Base-by-base conservation (phyloP, 305 asterid genomes). In the Solanum hybrid region DNA sequence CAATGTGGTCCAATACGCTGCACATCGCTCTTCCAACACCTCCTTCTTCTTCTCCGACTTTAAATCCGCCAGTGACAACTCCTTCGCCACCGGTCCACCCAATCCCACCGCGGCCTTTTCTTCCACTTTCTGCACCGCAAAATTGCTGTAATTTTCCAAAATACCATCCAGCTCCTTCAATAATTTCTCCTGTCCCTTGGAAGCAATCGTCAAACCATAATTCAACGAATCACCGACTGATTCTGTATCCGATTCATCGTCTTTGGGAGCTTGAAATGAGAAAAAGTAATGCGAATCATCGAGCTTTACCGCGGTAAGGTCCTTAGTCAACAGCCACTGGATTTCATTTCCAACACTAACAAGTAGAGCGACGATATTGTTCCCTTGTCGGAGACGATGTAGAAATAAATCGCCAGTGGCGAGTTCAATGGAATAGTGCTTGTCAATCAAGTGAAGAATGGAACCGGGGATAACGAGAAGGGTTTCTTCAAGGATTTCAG, bases 1-100 rank as follows among this genome's bases (percentile, higher is more conserved):
- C 89, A 97, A 89, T 0, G 98, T 94, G 2, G 99, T 97, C 99
- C 99, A 97, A 90, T 96, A 96, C 4, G 95, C 99, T 2, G 96
- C 96, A 87, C 99, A 96, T 84, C 94, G 92, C 91, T 96, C 97
- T 91, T 96, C 97, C 91, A 95, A 90, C 89, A 90, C 93, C 88
- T 93, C 93, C 94, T 90, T 95, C 96, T 95, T 95, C 92, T 93
- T 92, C 92, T 89, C 96, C 36, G 88, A 90, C 82, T 91, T 88
- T 93, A 96, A 60, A 42, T 97, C 98, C 38, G 89, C 92, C 2
- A 91, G 92, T 3, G 93, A 91, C 73, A 95, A 91, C 79, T 94
- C 95, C 29, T 91, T 91, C 11, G 92, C 96, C 87, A 86, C 93
- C 8, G 89, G 92, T 29, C 94, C 98, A 1, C 91, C 96, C 91